Evolutionary conservation across 202 grass and related monocot genomes (phyloP).

Genomic region (Alloteropsis angusta): DNA sequence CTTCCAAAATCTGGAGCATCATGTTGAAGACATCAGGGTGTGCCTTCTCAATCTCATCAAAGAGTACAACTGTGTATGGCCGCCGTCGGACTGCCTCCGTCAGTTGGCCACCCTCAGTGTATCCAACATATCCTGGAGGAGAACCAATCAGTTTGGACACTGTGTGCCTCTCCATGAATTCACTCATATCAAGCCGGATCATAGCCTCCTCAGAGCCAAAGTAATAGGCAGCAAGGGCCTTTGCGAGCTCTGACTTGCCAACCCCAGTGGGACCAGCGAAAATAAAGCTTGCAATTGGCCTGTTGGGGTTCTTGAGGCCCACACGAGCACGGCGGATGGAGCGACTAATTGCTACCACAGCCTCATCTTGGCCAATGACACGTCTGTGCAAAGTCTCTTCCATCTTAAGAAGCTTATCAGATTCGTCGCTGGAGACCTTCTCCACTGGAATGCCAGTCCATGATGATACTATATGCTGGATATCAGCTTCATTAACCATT

Average conservation of each 20-base stretch:
- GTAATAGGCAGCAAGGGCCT: slow-evolving; percentile 71
- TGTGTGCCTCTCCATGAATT: slow-evolving; percentile 86
- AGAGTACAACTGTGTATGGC: slow-evolving; percentile 76
- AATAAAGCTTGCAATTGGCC: slow-evolving; percentile 82
- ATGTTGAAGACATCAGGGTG: slow-evolving; percentile 93
- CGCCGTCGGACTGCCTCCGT: slow-evolving; percentile 76
- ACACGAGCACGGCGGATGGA: slow-evolving; percentile 72
- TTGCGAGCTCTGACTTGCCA: slow-evolving; percentile 86
- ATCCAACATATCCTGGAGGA: slow-evolving; percentile 84
- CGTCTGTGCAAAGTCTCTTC: slow-evolving; percentile 55
- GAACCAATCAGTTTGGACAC: slow-evolving; percentile 87
- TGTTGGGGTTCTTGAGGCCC: slow-evolving; percentile 73
- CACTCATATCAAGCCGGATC: slow-evolving; percentile 87
- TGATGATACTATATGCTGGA: slow-evolving; percentile 86
- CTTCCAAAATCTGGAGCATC: slow-evolving; percentile 92
- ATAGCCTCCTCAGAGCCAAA: slow-evolving; percentile 81
- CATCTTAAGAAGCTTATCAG: slow-evolving; percentile 62
- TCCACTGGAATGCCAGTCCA: slow-evolving; percentile 73
- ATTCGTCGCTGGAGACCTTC: slow-evolving; percentile 58
- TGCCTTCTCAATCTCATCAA: slow-evolving; percentile 84
- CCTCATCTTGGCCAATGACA: slow-evolving; percentile 80
- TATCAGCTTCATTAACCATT: slow-evolving; percentile 72
- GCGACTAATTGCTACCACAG: slow-evolving; percentile 75
- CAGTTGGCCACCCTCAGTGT: slow-evolving; percentile 81
- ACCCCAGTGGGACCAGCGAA: slow-evolving; percentile 83